These are phyloP conservation scores for Boletus vinaceobasis DNA, from an alignment of 768 basidiomycete species.

Conservation along the genomic window DNA sequence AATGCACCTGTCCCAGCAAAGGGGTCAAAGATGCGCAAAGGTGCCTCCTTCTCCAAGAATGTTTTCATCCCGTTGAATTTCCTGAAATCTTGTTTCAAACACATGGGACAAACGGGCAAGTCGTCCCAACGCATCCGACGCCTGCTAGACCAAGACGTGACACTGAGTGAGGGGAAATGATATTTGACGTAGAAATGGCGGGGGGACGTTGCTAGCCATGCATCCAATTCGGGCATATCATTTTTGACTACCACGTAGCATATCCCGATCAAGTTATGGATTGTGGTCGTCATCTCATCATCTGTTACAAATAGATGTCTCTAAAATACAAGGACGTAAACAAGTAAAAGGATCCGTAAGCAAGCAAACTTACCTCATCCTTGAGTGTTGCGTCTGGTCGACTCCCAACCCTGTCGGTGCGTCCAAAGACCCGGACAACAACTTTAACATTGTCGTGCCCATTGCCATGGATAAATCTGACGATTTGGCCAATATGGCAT, in stretches of 20 bases:
- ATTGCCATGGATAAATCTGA: conserved; percentile 26
- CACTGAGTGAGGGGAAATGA: conserved; percentile 41
- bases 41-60: conserved; percentile 28
- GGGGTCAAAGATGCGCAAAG: conserved; percentile 38
- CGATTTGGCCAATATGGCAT: conserved; percentile 56
- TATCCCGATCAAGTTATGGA: conserved; percentile 42
- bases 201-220: conserved; percentile 52
- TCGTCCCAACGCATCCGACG: conserved; percentile 32
- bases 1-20: conserved; percentile 59
- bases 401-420: conserved; percentile 37
- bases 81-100: conserved; percentile 33
- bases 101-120: conserved; percentile 46
- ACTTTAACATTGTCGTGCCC: conserved; percentile 24
- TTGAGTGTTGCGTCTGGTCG: conserved; percentile 40
- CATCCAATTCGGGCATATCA: conserved; percentile 32
- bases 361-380: conserved; percentile 49
- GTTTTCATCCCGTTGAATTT: conserved; percentile 30
- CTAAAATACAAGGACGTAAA: conserved; percentile 32
- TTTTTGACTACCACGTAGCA: conserved; percentile 46
- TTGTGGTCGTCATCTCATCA: conserved; percentile 33
- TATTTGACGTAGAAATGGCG: conserved; percentile 59
- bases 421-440: conserved; percentile 46
- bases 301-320: conserved; percentile 61
- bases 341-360: not conserved
- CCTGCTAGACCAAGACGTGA: conserved; percentile 38